phyloP scores from a whole-genome alignment of 495 filamentous ascomycete species.

The Gamarada debralockiae region DNA sequence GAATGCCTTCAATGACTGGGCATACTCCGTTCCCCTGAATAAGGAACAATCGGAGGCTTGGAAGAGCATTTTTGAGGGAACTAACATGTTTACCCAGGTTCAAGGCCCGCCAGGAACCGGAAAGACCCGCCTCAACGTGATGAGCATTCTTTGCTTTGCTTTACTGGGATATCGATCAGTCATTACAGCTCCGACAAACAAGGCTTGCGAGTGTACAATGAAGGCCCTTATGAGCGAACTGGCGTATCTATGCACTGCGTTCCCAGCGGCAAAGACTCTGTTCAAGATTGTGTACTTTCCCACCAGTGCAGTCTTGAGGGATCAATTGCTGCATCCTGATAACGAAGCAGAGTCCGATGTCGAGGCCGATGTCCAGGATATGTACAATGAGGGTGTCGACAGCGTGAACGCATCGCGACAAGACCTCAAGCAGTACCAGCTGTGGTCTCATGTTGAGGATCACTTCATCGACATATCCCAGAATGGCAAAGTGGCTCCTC shows the following conservation, averaged over 20 bases:
- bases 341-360: background rate
- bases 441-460: background rate
- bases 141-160: background rate
- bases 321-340: background rate
- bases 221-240: background rate
- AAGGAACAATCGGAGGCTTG: background rate
- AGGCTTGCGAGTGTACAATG: background rate
- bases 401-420: background rate
- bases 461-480: background rate
- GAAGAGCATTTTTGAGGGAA: background rate
- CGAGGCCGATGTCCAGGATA: background rate
- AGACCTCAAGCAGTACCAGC: background rate
- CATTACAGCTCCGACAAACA: conserved; percentile 1
- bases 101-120: conserved; percentile 13
- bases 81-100: background rate
- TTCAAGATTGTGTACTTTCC: conserved; percentile 1
- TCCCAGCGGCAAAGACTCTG: background rate
- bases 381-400: background rate
- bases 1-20: background rate
- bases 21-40: background rate
- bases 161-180: background rate
- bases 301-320: background rate
- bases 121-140: background rate
- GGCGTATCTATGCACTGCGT: background rate
- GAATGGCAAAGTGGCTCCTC: background rate